Percentiles rank a stretch among this genome's conserved stretches.
Evolutionary conservation across 805 yeast species (phyloP).

Genomic region (Saturnispora halmiae): DNA sequence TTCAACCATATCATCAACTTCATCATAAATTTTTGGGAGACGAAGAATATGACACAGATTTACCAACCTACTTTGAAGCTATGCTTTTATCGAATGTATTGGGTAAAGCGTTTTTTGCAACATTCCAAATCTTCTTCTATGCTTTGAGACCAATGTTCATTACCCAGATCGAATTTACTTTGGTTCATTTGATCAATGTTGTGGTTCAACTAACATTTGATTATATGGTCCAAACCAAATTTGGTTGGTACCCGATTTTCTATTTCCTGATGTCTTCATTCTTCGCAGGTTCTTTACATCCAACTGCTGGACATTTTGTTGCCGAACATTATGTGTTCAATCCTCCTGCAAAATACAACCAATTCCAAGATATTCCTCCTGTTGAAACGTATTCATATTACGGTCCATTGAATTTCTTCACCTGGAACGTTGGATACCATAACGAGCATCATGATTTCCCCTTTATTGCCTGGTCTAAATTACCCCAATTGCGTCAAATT

Average conservation of each 20-base stretch:
- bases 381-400: slow-evolving; percentile 84
- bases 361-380: slow-evolving; percentile 40
- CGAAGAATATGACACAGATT: slow-evolving; percentile 72
- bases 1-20: slow-evolving; percentile 83
- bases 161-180: slow-evolving; percentile 64
- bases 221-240: slow-evolving; percentile 41
- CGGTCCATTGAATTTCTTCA: slow-evolving; percentile 65
- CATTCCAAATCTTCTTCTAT: slow-evolving; percentile 80
- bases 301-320: slow-evolving; percentile 90
- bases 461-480: slow-evolving; percentile 79
- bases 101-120: slow-evolving; percentile 86
- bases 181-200: slow-evolving; percentile 63
- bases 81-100: slow-evolving; percentile 60
- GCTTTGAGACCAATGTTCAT: slow-evolving; percentile 87
- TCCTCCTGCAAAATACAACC: slow-evolving; percentile 34
- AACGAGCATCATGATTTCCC: slow-evolving; percentile 97
- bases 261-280: slow-evolving; percentile 73
- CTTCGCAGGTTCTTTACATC: slow-evolving; percentile 86
- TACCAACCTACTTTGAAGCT: slow-evolving; percentile 78
- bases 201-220: slow-evolving; percentile 54
- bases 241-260: slow-evolving; percentile 56
- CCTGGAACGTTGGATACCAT: slow-evolving; percentile 92
- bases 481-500: slow-evolving; percentile 52
- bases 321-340: slow-evolving; percentile 85
- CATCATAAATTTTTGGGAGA: slow-evolving; percentile 91